A percentile compares a stretch with the other conserved stretches of the same genome.
These are phyloP conservation scores for Russula compacta DNA, from an alignment of 768 basidiomycete genomes.

Conservation along the genomic window DNA sequence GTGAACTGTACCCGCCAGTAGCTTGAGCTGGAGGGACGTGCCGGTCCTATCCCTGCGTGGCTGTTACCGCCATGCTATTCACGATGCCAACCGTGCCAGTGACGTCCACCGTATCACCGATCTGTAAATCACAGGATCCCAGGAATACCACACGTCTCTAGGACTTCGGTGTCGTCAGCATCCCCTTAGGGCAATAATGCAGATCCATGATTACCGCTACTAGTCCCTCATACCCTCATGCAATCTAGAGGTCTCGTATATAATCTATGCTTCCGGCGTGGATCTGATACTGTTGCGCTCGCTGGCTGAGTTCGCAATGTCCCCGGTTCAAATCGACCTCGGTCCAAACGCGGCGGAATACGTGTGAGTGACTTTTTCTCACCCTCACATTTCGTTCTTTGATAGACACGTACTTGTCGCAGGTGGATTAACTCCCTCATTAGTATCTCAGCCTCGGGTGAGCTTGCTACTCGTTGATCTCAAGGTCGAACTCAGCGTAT, in stretches of 20 bases:
- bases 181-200: background rate
- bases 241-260: background rate
- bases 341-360: background rate
- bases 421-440: constrained; percentile 6
- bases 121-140: too few species aligned
- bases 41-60: too few species aligned
- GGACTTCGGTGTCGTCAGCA: too few species aligned
- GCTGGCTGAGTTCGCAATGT: constrained; percentile 5
- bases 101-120: too few species aligned
- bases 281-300: background rate
- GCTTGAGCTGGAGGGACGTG: too few species aligned
- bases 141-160: too few species aligned
- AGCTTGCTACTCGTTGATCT: background rate
- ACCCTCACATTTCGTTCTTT: background rate
- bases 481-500: background rate
- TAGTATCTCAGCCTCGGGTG: background rate
- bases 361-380: background rate
- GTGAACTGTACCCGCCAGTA: too few species aligned
- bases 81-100: too few species aligned
- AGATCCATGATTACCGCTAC: background rate
- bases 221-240: background rate
- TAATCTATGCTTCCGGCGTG: background rate
- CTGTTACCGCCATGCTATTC: too few species aligned
- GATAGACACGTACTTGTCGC: background rate
- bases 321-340: background rate